Percentiles rank a stretch among this genome's conserved stretches.
Evolutionary conservation across 2,329 filamentous ascomycete species (phyloP).

Genomic region (Stemphylium lycopersici): DNA sequence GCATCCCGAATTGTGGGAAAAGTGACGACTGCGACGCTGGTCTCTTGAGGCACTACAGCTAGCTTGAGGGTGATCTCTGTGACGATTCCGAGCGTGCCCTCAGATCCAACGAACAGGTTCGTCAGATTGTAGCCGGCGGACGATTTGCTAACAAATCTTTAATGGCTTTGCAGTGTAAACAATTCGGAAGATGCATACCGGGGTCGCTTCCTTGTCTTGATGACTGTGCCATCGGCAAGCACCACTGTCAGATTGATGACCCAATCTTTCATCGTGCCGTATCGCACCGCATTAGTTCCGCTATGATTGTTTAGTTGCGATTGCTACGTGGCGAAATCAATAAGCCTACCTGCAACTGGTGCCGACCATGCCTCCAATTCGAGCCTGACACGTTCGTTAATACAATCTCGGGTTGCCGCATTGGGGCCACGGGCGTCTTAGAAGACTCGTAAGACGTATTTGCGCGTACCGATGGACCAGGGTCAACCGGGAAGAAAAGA

Average conservation of each 20-base stretch:
- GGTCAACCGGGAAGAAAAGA: constrained; percentile 90
- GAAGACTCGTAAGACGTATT: background rate
- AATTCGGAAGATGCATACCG: constrained; percentile 48
- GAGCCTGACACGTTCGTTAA: constrained; percentile 56
- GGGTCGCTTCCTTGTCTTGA: constrained; percentile 79
- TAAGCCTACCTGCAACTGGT: constrained; percentile 63
- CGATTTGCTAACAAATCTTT: constrained; percentile 61
- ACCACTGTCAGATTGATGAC: constrained; percentile 83
- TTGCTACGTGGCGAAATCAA: background rate
- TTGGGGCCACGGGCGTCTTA: constrained; percentile 17
- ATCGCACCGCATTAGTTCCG: constrained; percentile 79
- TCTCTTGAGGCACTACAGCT: constrained; percentile 75
- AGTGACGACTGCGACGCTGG: constrained; percentile 78
- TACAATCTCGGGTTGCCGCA: constrained; percentile 20
- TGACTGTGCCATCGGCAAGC: constrained; percentile 75
- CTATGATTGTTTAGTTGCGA: constrained; percentile 49
- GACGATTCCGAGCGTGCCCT: constrained; percentile 80
- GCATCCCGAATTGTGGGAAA: constrained; percentile 80
- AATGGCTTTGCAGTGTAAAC: constrained; percentile 5
- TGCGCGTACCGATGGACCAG: constrained; percentile 63
- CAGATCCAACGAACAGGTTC: constrained; percentile 77
- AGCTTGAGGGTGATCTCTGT: constrained; percentile 85
- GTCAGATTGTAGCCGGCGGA: constrained; percentile 86
- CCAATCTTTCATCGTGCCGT: constrained; percentile 89
- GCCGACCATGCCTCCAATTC: constrained; percentile 83